Base-by-base conservation (phyloP, 2,329 filamentous ascomycete genomes). In the Sclerotinia trifoliorum region DNA sequence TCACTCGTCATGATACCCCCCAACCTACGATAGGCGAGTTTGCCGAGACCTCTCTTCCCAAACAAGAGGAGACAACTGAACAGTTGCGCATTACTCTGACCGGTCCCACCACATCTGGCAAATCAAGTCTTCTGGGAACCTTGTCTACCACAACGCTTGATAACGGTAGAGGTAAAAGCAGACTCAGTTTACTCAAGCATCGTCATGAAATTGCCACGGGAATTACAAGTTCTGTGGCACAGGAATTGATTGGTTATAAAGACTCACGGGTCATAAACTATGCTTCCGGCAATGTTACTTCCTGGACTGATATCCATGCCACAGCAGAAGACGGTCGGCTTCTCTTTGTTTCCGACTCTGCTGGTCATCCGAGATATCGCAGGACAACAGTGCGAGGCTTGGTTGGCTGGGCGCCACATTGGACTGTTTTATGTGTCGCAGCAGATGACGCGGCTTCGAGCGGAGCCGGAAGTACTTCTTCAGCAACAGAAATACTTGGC, bases 341-440 rank as follows among this genome's bases (percentile, higher is more conserved):
- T 4, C 92, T 95, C 6, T 94, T 97, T 73, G 83, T 98, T 8
- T 92, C 93, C 0, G 95, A 99, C 79, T 96, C 94, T 57, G 94
- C 94, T 21, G 95, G 95, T 0, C 92, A 96, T 72, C 90, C 94
- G 49, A 88, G 93, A 56, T 99, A 95, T 78, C 87, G 93, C 60
- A 89, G 95, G 67, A 98, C 94, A 7, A 94, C 93, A 2, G 83
- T 98, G 65, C 87, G 94, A 69, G 93, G 94, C 0, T 83, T 99
- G n/a, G 85, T 99, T 71, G 95, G 94, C 57, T 98, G 95, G 94
- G 91, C 92, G 49, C 95, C 95, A 11, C 93, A 98, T 77, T 99
- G 95, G 90, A 93, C 92, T 1, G 79, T 97, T 29, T 83, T 98
- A 2, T 97, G 96, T 73, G 88, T 98, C 70, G 88, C 93, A 58